These are phyloP conservation scores for Fusarium subtropicale DNA, from an alignment of 2,329 filamentous ascomycete species.

Conservation along the genomic window DNA sequence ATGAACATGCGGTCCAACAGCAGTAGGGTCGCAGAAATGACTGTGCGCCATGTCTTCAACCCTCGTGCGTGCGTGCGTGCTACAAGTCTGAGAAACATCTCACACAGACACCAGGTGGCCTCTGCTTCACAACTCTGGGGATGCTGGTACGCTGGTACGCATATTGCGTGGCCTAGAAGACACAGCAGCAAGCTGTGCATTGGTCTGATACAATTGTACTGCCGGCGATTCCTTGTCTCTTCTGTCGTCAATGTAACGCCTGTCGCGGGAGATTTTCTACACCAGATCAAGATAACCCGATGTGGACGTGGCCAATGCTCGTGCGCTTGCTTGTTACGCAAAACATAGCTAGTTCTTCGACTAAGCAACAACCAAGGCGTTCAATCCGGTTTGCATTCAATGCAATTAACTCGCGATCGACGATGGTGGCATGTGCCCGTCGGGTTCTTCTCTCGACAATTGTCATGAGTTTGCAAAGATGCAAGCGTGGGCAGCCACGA, in stretches of 20 bases:
- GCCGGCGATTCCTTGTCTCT: slow-evolving; percentile 36
- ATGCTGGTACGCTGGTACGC: slow-evolving; percentile 46
- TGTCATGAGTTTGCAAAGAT: slow-evolving; percentile 18
- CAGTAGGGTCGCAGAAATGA: slow-evolving; percentile 29
- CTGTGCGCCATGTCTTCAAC: slow-evolving; percentile 40
- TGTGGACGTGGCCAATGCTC: slow-evolving; percentile 27
- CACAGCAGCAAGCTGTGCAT: slow-evolving; percentile 35
- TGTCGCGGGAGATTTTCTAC: slow-evolving; percentile 26
- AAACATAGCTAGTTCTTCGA: slow-evolving; percentile 24
- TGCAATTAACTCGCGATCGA: slow-evolving; percentile 26
- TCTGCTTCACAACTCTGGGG: slow-evolving; percentile 32
- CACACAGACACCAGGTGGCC: slow-evolving; percentile 40
- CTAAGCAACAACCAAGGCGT: slow-evolving; percentile 27
- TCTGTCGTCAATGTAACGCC: slow-evolving; percentile 20
- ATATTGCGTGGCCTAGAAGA: slow-evolving; percentile 37
- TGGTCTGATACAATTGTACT: slow-evolving; percentile 31
- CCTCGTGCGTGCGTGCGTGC: slow-evolving; percentile 36
- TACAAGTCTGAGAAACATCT: slow-evolving; percentile 27
- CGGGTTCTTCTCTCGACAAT: slow-evolving; percentile 6
- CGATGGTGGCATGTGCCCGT: slow-evolving; percentile 9
- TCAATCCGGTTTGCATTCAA: slow-evolving; percentile 9
- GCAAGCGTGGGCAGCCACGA: slow-evolving; percentile 25
- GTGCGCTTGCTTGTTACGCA: slow-evolving; percentile 32
- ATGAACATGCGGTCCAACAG: slow-evolving; percentile 24
- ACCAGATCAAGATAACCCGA: slow-evolving; percentile 31